phyloP scores from a whole-genome alignment of 1,284 basidiomycete species.

The Irpex rosettiformis region DNA sequence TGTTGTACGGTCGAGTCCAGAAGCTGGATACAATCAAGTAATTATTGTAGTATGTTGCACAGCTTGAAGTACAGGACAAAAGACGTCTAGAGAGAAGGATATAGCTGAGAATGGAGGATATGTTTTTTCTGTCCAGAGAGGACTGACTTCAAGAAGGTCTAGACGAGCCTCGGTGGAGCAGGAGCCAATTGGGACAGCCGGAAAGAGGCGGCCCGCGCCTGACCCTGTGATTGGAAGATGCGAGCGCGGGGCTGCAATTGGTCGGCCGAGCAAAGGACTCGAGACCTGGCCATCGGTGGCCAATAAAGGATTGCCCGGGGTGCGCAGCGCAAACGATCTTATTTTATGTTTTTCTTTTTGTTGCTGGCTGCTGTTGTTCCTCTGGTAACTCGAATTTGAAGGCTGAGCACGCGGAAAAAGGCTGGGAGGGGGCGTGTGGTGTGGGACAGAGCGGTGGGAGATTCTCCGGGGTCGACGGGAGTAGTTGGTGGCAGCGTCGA shows the following conservation, averaged over 20 bases:
- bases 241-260: neutral
- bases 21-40: no score
- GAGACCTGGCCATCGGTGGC: neutral
- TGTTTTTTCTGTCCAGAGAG: no score
- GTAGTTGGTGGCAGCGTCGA: neutral
- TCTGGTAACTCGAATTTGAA: no score
- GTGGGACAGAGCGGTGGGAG: neutral
- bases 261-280: neutral
- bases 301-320: no score
- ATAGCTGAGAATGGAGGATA: no score
- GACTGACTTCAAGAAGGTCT: neutral
- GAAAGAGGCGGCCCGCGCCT: neutral
- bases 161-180: neutral
- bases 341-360: no score
- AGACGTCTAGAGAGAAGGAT: no score
- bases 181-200: neutral
- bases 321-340: no score
- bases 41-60: no score
- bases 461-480: conserved; percentile 1
- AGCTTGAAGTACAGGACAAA: no score
- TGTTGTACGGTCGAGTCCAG: no score
- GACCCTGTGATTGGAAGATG: neutral
- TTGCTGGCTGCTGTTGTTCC: neutral
- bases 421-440: neutral
- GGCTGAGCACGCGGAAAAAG: neutral